Evolutionary conservation across 768 basidiomycete genomes (phyloP).

Genomic region (Mycena epipterygia): DNA sequence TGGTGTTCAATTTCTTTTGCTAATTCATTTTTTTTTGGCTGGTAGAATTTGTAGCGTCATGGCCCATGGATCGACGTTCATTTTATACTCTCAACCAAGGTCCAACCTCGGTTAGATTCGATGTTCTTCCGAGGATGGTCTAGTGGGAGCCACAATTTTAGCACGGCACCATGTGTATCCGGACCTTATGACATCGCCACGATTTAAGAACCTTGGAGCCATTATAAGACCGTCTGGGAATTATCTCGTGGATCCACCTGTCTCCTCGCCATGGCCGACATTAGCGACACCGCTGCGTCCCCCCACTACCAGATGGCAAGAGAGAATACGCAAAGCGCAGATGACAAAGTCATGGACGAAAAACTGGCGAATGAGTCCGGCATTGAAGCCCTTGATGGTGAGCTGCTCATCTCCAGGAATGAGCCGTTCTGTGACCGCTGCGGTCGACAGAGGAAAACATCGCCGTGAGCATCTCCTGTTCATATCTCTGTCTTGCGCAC

Average conservation of each 20-base stretch:
- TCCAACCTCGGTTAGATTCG: no score
- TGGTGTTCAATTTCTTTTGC: background rate
- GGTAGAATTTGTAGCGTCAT: no score
- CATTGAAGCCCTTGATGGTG: slow-evolving; percentile 41
- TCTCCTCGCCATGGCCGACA: slow-evolving; percentile 30
- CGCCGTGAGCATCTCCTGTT: slow-evolving; percentile 40
- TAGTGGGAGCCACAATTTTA: background rate
- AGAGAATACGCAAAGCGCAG: slow-evolving; percentile 31
- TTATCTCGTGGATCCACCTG: background rate
- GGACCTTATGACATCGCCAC: background rate
- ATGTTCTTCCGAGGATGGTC: background rate
- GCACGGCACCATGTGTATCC: slow-evolving; percentile 4
- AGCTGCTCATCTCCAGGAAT: slow-evolving; percentile 19
- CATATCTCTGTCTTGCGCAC: background rate
- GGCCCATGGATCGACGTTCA: no score
- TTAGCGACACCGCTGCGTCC: slow-evolving; percentile 36
- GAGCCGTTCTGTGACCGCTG: background rate
- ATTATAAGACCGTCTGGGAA: slow-evolving; percentile 17
- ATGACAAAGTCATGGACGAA: slow-evolving; percentile 38
- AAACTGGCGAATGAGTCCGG: slow-evolving; percentile 40
- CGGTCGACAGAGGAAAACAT: slow-evolving; percentile 44
- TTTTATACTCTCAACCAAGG: no score
- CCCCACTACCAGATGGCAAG: slow-evolving; percentile 41
- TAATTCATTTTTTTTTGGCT: no score
- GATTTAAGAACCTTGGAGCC: slow-evolving; percentile 1